These are phyloP conservation scores for Penicillium paradoxum DNA, from an alignment of 495 filamentous ascomycete species.

Conservation along the genomic window DNA sequence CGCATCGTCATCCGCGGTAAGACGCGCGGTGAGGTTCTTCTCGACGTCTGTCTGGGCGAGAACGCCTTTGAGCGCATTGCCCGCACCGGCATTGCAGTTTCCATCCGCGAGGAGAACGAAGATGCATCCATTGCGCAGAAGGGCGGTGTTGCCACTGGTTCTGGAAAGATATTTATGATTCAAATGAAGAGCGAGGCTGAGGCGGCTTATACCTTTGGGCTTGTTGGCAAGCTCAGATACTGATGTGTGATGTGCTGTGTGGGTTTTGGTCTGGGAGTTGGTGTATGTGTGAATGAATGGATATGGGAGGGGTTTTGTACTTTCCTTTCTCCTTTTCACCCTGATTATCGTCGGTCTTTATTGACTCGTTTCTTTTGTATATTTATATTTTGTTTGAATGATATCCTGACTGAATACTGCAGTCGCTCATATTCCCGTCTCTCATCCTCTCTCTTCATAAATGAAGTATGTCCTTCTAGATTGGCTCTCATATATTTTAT, in stretches of 20 bases:
- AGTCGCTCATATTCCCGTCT: neutral
- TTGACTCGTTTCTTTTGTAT: constrained; percentile 10
- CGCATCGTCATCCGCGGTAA: constrained; percentile 71
- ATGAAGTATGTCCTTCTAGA: too few species aligned
- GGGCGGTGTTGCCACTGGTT: constrained; percentile 66
- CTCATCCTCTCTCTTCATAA: too few species aligned
- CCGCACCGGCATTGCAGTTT: constrained; percentile 77
- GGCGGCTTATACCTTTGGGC: constrained; percentile 56
- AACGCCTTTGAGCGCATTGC: constrained; percentile 81
- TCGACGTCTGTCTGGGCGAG: constrained; percentile 81
- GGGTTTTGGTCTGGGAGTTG: neutral
- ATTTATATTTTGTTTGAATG: constrained; percentile 8
- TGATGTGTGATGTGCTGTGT: constrained; percentile 18
- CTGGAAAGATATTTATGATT: constrained; percentile 76
- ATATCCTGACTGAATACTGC: constrained; percentile 1
- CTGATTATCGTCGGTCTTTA: constrained; percentile 4
- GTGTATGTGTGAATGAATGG: neutral
- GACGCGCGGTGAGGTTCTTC: constrained; percentile 59
- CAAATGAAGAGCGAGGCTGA: constrained; percentile 66
- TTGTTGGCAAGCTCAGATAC: constrained; percentile 56
- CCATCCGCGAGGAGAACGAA: constrained; percentile 75
- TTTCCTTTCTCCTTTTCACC: constrained; percentile 1
- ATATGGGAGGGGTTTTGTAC: constrained; percentile 6
- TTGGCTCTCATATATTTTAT: too few species aligned
- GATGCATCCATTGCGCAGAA: constrained; percentile 62